Evolutionary conservation across 2,329 filamentous ascomycete species (phyloP), one percentile per base, ranked within the genome.

Genomic region (Hirsutella rhossiliensis): DNA sequence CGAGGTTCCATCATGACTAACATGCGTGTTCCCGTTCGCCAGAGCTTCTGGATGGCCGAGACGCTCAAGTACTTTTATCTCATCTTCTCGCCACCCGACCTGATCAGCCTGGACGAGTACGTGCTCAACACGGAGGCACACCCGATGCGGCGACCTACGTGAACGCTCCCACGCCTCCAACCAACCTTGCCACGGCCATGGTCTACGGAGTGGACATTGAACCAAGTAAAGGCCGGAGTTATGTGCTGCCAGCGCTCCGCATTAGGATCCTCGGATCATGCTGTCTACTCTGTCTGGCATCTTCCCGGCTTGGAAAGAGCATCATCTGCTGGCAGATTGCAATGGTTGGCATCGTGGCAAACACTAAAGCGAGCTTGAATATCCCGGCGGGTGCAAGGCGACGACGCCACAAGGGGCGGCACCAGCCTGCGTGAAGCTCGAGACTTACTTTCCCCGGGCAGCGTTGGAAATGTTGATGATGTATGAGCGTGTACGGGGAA

Each of bases 61-160:
- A 87, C 82, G 15, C 62, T 87, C 47, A 87, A 86, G 61, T 87
- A 87, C 50, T 85, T 85, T 45, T 87, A 82, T 51, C 58, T 87
- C 41, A 73, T 86, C 27, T 87, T 86, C 52, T 77, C 75, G 19
- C 73, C 81, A 15, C 75, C 78, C 0, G 69, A 73, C n/a, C 53
- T 79, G 28, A 66, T 84, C 36, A 82, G 71, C 54, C 59, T 87
- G 54, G 82, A 87, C 58, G 73, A 84, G 9, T 86, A 69, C 58
- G 78, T 86, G 34, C 59, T 80, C 29, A 75, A 73, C 44, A 75
- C 72, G 0, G 72, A 74, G 53, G 72, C 45, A 11, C 37, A 54
- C 46, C 45, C 48, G 7, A 29, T 48, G 23, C 45, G 42, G 15
- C 42, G 45, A 18, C 45, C 45, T 17, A 23, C 36, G 8, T 42